Conservation (phyloP, 2,329 filamentous ascomycete species). For the Cytospora chrysosperma region DNA sequence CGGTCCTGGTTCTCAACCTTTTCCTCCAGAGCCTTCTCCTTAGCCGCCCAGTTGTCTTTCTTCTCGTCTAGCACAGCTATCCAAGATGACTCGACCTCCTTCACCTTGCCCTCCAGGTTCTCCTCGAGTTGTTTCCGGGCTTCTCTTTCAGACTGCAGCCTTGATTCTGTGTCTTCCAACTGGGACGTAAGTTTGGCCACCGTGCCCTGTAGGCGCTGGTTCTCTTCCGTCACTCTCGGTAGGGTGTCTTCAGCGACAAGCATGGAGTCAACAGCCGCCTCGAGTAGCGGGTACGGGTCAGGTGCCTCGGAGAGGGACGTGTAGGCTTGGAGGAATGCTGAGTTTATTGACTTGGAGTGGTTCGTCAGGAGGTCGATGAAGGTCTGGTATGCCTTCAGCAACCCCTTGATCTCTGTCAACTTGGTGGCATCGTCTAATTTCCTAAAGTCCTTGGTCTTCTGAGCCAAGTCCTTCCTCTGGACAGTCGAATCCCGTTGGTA, state of each 20-base stretch:
- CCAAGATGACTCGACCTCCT: slow-evolving; percentile 90
- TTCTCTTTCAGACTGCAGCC: slow-evolving; percentile 74
- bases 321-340: slow-evolving; percentile 89
- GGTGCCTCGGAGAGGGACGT: slow-evolving; percentile 92
- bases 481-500: slow-evolving; percentile 95
- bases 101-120: slow-evolving; percentile 74
- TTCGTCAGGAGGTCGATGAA: slow-evolving; percentile 97
- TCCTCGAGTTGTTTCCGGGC: slow-evolving; percentile 74
- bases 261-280: slow-evolving; percentile 93
- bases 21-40: slow-evolving; percentile 84
- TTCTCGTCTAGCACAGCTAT: slow-evolving; percentile 87
- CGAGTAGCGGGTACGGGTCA: slow-evolving; percentile 92
- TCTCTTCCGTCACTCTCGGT: slow-evolving; percentile 85
- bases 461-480: slow-evolving; percentile 94
- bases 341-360: slow-evolving; percentile 91
- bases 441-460: slow-evolving; percentile 97
- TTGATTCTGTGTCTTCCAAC: slow-evolving; percentile 77
- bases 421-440: slow-evolving; percentile 90
- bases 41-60: slow-evolving; percentile 92
- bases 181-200: slow-evolving; percentile 74
- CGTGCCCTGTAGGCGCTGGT: slow-evolving; percentile 78
- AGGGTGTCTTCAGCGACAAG: slow-evolving; percentile 89
- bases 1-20: slow-evolving; percentile 94
- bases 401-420: slow-evolving; percentile 80
- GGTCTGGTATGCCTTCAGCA: slow-evolving; percentile 93